Base-by-base conservation (phyloP, 2,329 filamentous ascomycete species). In the Helotiales sp. region DNA sequence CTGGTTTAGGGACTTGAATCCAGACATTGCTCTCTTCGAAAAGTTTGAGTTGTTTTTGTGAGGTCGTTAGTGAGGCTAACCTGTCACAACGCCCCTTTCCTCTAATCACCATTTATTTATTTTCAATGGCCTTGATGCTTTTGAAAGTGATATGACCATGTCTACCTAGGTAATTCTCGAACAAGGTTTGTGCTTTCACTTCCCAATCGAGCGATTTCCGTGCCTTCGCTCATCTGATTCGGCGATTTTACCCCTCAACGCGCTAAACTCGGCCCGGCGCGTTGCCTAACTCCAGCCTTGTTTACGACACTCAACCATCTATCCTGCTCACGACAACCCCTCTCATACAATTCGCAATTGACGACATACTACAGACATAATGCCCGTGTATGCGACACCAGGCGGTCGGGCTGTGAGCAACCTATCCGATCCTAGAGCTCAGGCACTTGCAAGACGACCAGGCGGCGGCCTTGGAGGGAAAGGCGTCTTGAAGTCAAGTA, bases 1-100 rank as follows among this genome's bases (percentile, higher is more conserved):
- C 46, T 47, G 15, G 19, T 34, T 29, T 36, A 5, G 27, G 31
- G 54, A 42, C 57, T 59, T 59, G 53, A 40, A 55, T 55, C 46
- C 36, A 54, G 54, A 55, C 52, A 52, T 52, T 48, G 19, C 27
- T 6, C 30, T 33, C 46, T 33, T 27, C 36, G 13, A 27, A n/a
- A 29, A 33, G 17, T n/a, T n/a, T n/a, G n/a, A n/a, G n/a, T n/a
- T n/a, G n/a, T n/a, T n/a, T n/a, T n/a, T n/a, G n/a, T n/a, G n/a
- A n/a, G n/a, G n/a, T n/a, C n/a, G n/a, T n/a, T n/a, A n/a, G n/a
- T n/a, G n/a, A n/a, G n/a, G n/a, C n/a, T n/a, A n/a, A n/a, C n/a
- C n/a, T n/a, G n/a, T n/a, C n/a, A n/a, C n/a, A n/a, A n/a, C n/a
- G n/a, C n/a, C n/a, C n/a, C n/a, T n/a, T n/a, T n/a, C n/a, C n/a